Conservation (phyloP, 139 green algal species). For the Coelastrella sp. region DNA sequence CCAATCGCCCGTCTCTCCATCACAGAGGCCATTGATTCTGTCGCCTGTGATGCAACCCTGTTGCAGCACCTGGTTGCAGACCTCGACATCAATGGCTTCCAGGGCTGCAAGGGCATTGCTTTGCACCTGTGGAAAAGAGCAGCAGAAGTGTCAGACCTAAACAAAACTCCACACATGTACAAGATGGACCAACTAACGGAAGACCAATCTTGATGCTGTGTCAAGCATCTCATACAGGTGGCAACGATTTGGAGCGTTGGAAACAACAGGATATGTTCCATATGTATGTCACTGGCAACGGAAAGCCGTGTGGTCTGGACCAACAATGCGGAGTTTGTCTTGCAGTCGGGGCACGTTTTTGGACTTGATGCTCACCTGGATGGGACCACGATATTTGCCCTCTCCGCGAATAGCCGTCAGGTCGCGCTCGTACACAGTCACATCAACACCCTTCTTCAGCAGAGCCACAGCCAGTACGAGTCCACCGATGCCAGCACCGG, state of each 20-base stretch:
- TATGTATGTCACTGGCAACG: no score
- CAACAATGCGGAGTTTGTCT: no score
- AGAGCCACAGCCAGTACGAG: constrained; percentile 89
- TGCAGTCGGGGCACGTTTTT: no score
- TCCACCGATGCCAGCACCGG: constrained; percentile 89
- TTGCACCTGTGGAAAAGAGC: constrained; percentile 74
- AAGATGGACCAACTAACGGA: no score
- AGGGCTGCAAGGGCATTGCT: constrained; percentile 91
- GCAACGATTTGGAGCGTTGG: no score
- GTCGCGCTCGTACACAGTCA: constrained; percentile 91
- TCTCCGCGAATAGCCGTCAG: constrained; percentile 93
- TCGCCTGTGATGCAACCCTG: constrained; percentile 91
- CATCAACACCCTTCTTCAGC: constrained; percentile 85
- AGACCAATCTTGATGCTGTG: no score
- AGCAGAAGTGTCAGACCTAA: no score
- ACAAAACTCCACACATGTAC: no score
- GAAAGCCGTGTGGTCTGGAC: no score
- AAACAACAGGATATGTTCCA: no score
- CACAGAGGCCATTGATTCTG: constrained; percentile 91
- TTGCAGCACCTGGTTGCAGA: constrained; percentile 75
- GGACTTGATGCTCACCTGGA: constrained; percentile 78
- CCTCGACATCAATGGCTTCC: constrained; percentile 83
- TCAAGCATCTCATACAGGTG: no score
- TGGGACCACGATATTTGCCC: constrained; percentile 95
- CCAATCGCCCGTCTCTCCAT: constrained; percentile 93